Base-by-base conservation (phyloP, 108 stramenopile genomes). In the Nitzschia sp. region DNA sequence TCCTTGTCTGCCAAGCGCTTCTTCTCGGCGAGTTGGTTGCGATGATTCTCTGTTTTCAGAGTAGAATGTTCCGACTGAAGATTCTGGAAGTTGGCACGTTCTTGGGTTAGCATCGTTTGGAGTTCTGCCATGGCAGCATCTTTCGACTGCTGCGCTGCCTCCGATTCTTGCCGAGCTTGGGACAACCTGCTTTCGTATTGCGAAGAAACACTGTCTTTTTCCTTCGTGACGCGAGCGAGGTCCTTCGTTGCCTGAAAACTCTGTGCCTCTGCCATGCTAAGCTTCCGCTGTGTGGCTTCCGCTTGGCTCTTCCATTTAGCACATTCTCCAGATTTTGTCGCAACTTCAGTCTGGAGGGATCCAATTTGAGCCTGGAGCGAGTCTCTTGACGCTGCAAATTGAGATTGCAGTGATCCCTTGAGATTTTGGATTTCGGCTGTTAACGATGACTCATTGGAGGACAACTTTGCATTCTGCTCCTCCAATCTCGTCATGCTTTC, bases 241-340 rank as follows among this genome's bases (percentile, higher is more conserved):
- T 74, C 65, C 39, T 74, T 74, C 21, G 65, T 61, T 15, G 51
- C 51, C 56, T 74, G 59, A 37, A 67, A 74, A 44, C 53, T 53
- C 24, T 74, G 43, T 2, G 65, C 65, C 25, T 74, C 58, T 15
- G 65, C n/a, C 7, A 29, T 29, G 3, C 25, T 51, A 15, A 77
- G 57, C 19, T 69, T 61, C 20, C 34, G 19, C 57, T 77, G 53
- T 3, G 65, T n/a, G 1, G 37, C 19, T 17, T 34, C 29, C 9
- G 65, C 60, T 48, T 77, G 54, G 2, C 48, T 26, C 9, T 20
- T 65, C 8, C 70, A 20, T 7, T 77, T 53, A 1, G 69, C 38
- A 25, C 53, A 59, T 39, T 69, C 63, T 6, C 29, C 20, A 12
- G 20, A 48, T 53, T 70, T 77, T 6, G 67, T 38, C 10, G 76